phyloP scores from a whole-genome alignment of 2,329 filamentous ascomycete genomes.

The Trichoderma oligosporum region DNA sequence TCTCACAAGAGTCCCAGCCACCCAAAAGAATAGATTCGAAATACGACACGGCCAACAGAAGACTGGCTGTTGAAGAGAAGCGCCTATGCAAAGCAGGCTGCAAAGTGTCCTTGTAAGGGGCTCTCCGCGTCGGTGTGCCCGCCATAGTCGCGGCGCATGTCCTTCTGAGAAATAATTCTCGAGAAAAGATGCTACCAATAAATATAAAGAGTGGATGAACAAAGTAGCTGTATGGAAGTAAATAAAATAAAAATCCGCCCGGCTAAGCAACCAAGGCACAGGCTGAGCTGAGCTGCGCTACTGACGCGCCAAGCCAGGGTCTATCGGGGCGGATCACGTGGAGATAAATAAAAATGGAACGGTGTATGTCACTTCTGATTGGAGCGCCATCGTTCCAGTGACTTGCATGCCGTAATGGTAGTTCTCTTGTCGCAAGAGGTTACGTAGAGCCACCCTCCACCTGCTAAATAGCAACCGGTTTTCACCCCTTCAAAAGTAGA shows the following conservation, averaged over 20 bases:
- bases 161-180: conserved; percentile 26
- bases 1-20: conserved; percentile 65
- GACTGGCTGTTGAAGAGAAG: conserved; percentile 72
- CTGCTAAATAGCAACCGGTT: background rate
- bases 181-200: background rate
- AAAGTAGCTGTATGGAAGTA: conserved; percentile 23
- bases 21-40: conserved; percentile 66
- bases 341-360: conserved; percentile 22
- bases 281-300: conserved; percentile 5
- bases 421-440: conserved; percentile 22
- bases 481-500: background rate
- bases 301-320: conserved; percentile 24
- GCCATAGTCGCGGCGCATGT: conserved; percentile 51
- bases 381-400: conserved; percentile 17
- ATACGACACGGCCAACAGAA: conserved; percentile 70
- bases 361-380: conserved; percentile 20
- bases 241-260: conserved; percentile 37
- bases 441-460: conserved; percentile 27
- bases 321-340: conserved; percentile 29
- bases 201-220: background rate
- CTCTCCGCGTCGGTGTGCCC: conserved; percentile 51
- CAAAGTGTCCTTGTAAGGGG: conserved; percentile 80
- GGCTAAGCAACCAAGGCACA: conserved; percentile 31
- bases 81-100: conserved; percentile 83
- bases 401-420: conserved; percentile 13